Conservation (phyloP, 2,329 filamentous ascomycete genomes). For the Fusarium cicatricum region DNA sequence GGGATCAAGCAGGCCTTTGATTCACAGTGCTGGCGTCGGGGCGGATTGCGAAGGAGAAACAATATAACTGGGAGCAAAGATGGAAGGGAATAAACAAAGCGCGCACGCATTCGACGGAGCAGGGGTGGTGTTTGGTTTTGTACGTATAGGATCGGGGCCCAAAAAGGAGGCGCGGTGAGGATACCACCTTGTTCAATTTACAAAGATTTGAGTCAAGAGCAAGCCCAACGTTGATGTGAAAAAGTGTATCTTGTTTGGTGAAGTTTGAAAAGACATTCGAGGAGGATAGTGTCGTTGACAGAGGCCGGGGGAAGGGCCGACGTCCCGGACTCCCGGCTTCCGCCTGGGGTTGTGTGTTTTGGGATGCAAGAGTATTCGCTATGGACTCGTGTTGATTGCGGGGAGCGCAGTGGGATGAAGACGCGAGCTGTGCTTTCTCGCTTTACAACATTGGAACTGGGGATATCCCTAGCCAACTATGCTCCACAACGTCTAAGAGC, state of each 20-base stretch:
- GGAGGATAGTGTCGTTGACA: too few relatives aligned
- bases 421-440: too few relatives aligned
- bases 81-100: constrained; percentile 32
- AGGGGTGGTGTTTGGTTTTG: constrained; percentile 39
- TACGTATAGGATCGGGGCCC: constrained; percentile 37
- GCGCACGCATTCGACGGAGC: constrained; percentile 26
- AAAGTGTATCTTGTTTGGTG: too few relatives aligned
- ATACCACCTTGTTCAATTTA: constrained; percentile 33
- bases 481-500: neutral
- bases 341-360: too few relatives aligned
- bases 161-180: constrained; percentile 26
- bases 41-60: constrained; percentile 19
- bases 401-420: too few relatives aligned
- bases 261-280: too few relatives aligned
- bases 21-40: constrained; percentile 38
- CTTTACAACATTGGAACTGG: too few relatives aligned
- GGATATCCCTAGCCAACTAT: too few relatives aligned
- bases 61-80: constrained; percentile 32
- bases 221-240: neutral
- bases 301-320: too few relatives aligned
- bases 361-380: too few relatives aligned
- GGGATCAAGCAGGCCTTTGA: constrained; percentile 48
- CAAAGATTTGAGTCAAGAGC: constrained; percentile 20
- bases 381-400: too few relatives aligned
- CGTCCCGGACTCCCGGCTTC: too few relatives aligned